Percentiles rank a stretch among this genome's conserved stretches.
Evolutionary conservation across 441 rosid genomes (phyloP).

Genomic region (Bruguiera hainesii): DNA sequence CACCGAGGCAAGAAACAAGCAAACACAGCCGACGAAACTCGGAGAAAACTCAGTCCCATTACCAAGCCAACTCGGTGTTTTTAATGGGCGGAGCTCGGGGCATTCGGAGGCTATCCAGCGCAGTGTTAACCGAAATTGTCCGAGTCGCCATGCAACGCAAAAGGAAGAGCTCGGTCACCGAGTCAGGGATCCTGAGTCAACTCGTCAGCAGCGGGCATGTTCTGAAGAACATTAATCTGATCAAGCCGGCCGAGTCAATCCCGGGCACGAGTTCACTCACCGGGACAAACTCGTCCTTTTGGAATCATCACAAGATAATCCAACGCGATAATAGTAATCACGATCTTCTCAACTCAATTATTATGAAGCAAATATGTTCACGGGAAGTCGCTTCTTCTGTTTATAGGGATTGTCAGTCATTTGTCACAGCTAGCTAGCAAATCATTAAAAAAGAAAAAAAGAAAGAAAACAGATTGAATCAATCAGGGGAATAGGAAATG

Average conservation of each 20-base stretch:
- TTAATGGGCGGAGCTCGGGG: constrained; percentile 81
- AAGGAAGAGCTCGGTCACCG: constrained; percentile 51
- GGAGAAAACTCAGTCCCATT: background rate
- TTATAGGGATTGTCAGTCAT: constrained; percentile 50
- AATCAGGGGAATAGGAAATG: constrained; percentile 8
- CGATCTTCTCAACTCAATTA: constrained; percentile 24
- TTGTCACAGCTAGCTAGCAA: constrained; percentile 17
- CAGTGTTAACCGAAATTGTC: constrained; percentile 73
- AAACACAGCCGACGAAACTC: constrained; percentile 19
- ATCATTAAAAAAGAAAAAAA: background rate
- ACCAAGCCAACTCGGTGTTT: constrained; percentile 15
- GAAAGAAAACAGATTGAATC: too few species aligned
- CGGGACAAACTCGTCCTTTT: constrained; percentile 32
- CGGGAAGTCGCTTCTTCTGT: constrained; percentile 50
- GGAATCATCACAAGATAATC: constrained; percentile 26
- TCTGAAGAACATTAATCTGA: constrained; percentile 46
- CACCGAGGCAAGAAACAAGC: constrained; percentile 30
- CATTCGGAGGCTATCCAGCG: constrained; percentile 48
- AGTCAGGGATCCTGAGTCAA: constrained; percentile 61
- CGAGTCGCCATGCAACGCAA: constrained; percentile 59
- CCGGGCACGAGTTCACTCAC: constrained; percentile 47
- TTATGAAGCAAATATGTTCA: constrained; percentile 71
- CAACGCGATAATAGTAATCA: constrained; percentile 42
- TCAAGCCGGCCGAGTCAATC: constrained; percentile 40
- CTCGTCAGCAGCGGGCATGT: constrained; percentile 48